These are phyloP conservation scores for Madurella mycetomatis DNA, from an alignment of 2,329 filamentous ascomycete species.

Conservation along the genomic window DNA sequence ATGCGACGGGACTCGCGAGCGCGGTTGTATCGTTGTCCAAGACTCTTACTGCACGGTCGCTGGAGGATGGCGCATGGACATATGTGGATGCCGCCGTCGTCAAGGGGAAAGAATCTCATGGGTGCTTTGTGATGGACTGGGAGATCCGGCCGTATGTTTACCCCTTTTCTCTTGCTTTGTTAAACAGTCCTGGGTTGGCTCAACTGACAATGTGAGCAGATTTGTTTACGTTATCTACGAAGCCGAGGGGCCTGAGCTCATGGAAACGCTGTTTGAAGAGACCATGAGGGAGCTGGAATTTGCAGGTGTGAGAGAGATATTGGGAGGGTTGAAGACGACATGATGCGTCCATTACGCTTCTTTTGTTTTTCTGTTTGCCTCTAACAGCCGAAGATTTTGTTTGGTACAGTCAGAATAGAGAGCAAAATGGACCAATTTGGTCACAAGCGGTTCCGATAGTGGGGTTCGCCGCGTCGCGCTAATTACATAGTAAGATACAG, in stretches of 20 bases:
- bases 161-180: neutral
- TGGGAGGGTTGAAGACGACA: neutral
- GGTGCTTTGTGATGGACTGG: constrained; percentile 47
- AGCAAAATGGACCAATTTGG: no score
- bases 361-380: no score
- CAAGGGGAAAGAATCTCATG: constrained; percentile 48
- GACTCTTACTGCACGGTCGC: constrained; percentile 28
- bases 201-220: constrained; percentile 21
- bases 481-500: no score
- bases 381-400: no score
- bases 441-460: no score
- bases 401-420: no score
- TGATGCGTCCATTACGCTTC: neutral
- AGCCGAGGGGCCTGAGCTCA: constrained; percentile 32
- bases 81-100: constrained; percentile 44
- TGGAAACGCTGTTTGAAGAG: constrained; percentile 38
- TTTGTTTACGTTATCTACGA: constrained; percentile 33
- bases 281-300: constrained; percentile 36
- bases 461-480: no score
- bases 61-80: constrained; percentile 40
- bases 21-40: constrained; percentile 24
- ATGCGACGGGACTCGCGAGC: constrained; percentile 23
- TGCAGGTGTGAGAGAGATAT: constrained; percentile 18
- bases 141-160: constrained; percentile 41
- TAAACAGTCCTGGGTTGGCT: neutral